Base-by-base conservation (phyloP, 352 stramenopile species). In the Globisporangium nodosum region DNA sequence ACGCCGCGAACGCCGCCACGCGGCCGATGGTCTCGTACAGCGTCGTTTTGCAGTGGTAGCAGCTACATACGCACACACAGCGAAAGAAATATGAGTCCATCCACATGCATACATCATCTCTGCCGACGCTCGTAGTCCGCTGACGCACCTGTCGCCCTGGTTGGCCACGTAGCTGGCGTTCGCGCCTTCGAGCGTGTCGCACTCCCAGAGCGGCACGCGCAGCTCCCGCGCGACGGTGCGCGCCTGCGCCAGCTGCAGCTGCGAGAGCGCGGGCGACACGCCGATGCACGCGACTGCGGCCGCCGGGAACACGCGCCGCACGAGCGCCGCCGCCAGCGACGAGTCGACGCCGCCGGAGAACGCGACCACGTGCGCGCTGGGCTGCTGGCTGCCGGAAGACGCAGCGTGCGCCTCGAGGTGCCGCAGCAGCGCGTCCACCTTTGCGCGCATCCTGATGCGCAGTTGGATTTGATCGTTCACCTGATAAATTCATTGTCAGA, bases 21-120 rank as follows among this genome's bases (percentile, higher is more conserved):
- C 86, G 70, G 49, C 94, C 75, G 24, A 99, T 69, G 30, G 90
- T 96, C 37, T 85, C 78, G 78, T 99, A 99, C n/a, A 99, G 72
- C 55, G 96, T 97, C 6, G 92, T 98, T 74, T 99, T 99, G 83
- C 96, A 99, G 58, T 96, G 92, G 65, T 98, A 98, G 73, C 96
- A 99, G 65, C 92, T 90, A 16, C 49, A 58, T 12, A 42, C 4
- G n/a, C 43, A 47, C 3, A 49, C 5, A 55, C 13, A 43, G 12
- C 11, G 21, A 49, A 0, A 30, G 11, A 3, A 27, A 27, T 11
- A 30, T 33, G 15, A 52, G 20, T 18, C 5, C 7, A 37, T 31
- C 4, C 12, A 16, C 56, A 37, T 37, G 3, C 31, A 37, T 11
- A 37, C 33, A 37, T 2, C 9, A 6, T 37, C 33, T 37, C 33